Conservation (phyloP, 2,329 filamentous ascomycete species). For the Coniochaeta sp. region DNA sequence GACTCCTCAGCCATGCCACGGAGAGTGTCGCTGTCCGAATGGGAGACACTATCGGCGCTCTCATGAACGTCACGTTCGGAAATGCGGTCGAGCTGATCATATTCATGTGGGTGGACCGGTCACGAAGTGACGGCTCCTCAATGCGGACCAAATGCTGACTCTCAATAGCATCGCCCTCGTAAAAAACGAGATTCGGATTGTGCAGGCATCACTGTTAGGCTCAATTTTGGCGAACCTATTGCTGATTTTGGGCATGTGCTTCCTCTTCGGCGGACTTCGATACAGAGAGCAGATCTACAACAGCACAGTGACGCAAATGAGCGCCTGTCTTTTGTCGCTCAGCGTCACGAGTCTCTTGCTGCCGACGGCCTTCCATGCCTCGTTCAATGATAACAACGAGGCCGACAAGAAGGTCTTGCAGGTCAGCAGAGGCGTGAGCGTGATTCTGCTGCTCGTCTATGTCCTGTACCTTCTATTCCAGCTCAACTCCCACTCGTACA, state of each 20-base stretch:
- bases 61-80: conserved; percentile 72
- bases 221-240: conserved; percentile 86
- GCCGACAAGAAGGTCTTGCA: conserved; percentile 58
- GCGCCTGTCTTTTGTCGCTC: conserved; percentile 60
- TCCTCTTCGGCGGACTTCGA: conserved; percentile 77
- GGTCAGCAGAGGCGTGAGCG: conserved; percentile 70
- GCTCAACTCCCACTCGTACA: conserved; percentile 59
- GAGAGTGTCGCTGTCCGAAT: conserved; percentile 67
- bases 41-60: conserved; percentile 64
- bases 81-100: conserved; percentile 77
- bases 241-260: conserved; percentile 86
- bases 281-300: conserved; percentile 58
- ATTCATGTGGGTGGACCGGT: conserved; percentile 38
- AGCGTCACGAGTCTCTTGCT: conserved; percentile 38
- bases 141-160: conserved; percentile 10
- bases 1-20: conserved; percentile 64
- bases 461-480: conserved; percentile 69
- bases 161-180: conserved; percentile 61
- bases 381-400: conserved; percentile 50
- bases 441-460: conserved; percentile 68
- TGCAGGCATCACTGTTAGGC: conserved; percentile 82
- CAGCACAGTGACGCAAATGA: conserved; percentile 67
- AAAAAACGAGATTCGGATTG: conserved; percentile 82
- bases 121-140: not conserved
- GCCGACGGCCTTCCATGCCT: conserved; percentile 54